Conservation (phyloP, 1,284 basidiomycete species). For the Cryptococcus sp. region DNA sequence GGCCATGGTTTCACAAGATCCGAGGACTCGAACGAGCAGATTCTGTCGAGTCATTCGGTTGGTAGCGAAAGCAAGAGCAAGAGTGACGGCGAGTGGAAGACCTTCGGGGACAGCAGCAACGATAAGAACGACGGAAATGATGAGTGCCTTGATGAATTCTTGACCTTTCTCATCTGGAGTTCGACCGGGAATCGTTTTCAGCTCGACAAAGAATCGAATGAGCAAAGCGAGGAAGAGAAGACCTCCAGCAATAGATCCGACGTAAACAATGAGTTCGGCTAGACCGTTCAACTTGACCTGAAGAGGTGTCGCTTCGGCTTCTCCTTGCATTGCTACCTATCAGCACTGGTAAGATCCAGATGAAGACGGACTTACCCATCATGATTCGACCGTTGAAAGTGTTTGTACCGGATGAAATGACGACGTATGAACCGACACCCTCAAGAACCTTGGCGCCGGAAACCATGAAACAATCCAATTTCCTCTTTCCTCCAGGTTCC, state of each 20-base stretch:
- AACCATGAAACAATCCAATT: conserved; percentile 88
- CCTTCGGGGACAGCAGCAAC: conserved; percentile 98
- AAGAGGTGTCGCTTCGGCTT: conserved; percentile 65
- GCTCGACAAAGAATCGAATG: conserved; percentile 90
- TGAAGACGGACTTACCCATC: conserved; percentile 65
- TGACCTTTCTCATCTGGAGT: conserved; percentile 79
- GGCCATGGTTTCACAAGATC: conserved; percentile 97
- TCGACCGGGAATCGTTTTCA: conserved; percentile 61
- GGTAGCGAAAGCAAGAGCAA: conserved; percentile 94
- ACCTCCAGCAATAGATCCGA: conserved; percentile 76
- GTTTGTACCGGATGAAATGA: conserved; percentile 84
- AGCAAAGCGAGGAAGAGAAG: conserved; percentile 78
- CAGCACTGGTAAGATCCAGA: neutral
- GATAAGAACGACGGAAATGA: conserved; percentile 89
- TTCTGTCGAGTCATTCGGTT: conserved; percentile 95
- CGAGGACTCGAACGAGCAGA: conserved; percentile 87
- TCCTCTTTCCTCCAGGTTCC: conserved; percentile 48
- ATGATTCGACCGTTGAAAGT: conserved; percentile 95
- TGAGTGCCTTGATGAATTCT: conserved; percentile 86
- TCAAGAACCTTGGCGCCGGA: conserved; percentile 94
- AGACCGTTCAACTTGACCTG: conserved; percentile 89
- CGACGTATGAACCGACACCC: conserved; percentile 88
- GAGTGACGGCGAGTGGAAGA: conserved; percentile 89
- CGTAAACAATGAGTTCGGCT: conserved; percentile 89
- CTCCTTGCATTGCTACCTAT: conserved; percentile 37